These are phyloP conservation scores for Psophocarpus tetragonolobus DNA, from an alignment of 306 rosid genomes.

Conservation along the genomic window DNA sequence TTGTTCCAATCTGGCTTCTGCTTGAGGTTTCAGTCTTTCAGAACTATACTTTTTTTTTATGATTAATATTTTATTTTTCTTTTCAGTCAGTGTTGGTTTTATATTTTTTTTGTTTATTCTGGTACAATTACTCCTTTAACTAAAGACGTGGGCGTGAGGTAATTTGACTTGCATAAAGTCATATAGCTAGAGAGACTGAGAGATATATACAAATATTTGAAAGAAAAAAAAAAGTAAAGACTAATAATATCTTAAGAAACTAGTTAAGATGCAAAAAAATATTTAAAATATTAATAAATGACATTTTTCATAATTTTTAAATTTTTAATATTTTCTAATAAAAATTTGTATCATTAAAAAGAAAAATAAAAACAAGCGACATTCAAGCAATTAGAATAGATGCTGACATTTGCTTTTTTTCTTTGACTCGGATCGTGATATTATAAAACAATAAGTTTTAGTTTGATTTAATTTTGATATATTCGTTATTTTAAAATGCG, in stretches of 20 bases:
- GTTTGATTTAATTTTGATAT: not conserved
- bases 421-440: not conserved
- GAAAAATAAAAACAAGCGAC: not conserved
- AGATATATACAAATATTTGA: not conserved
- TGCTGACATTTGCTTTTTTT: not conserved
- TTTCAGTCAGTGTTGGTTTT: not conserved
- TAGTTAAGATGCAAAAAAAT: no score
- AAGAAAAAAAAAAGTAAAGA: not conserved
- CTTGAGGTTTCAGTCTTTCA: not conserved
- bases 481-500: not conserved
- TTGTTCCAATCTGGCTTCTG: conserved; percentile 30
- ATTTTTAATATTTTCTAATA: not conserved
- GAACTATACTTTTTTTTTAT: not conserved
- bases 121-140: not conserved
- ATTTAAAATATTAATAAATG: no score
- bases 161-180: not conserved
- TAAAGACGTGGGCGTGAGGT: not conserved
- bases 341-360: not conserved
- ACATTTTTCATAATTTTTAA: not conserved
- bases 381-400: not conserved
- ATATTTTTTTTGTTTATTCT: not conserved
- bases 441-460: not conserved
- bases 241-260: not conserved
- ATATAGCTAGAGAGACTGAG: not conserved
- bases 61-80: not conserved